Conservation (phyloP, 768 basidiomycete genomes). For the Mycena leptocephala region DNA sequence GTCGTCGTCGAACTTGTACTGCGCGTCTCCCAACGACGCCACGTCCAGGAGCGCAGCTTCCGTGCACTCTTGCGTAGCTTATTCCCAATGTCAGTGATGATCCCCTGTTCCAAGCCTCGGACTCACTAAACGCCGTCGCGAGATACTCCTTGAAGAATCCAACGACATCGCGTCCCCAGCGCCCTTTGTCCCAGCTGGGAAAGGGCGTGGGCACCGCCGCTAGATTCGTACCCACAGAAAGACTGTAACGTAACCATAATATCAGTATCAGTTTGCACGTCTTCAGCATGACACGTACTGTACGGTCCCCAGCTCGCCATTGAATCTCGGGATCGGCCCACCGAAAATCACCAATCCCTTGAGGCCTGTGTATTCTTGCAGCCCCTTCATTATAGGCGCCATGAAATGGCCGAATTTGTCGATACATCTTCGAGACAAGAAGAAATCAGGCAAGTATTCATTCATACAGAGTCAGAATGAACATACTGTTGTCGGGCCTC, state of each 20-base stretch:
- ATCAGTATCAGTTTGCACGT: background rate
- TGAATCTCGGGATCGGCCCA: constrained; percentile 8
- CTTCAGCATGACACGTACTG: background rate
- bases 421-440: constrained; percentile 8
- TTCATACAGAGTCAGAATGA: background rate
- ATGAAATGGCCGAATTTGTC: constrained; percentile 12
- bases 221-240: background rate
- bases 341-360: constrained; percentile 2
- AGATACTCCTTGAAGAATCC: constrained; percentile 18
- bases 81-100: background rate
- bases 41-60: background rate
- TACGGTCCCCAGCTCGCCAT: constrained; percentile 1
- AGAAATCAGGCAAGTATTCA: background rate
- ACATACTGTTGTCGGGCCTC: constrained; percentile 8
- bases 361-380: constrained; percentile 7
- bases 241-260: background rate
- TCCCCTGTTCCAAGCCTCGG: background rate
- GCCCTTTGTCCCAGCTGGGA: background rate
- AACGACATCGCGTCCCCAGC: background rate
- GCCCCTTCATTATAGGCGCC: constrained; percentile 6
- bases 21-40: no score
- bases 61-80: background rate
- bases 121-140: constrained; percentile 19
- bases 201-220: background rate
- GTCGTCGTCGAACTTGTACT: background rate